Evolutionary conservation across 345 rosid genomes (phyloP).

Genomic region (Syzygium jambos): DNA sequence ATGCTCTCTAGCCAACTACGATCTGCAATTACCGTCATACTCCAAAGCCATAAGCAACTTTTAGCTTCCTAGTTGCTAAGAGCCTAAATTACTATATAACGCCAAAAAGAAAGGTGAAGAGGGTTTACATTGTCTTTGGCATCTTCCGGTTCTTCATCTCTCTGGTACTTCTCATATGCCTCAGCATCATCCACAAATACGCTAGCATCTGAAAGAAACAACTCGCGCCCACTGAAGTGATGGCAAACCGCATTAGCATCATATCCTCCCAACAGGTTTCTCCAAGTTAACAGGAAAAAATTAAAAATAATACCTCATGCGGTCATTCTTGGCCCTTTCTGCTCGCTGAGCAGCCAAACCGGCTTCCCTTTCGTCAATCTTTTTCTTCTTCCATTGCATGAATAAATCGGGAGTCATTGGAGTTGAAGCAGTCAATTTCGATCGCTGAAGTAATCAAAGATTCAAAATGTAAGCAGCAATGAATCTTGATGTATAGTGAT

Average conservation of each 20-base stretch:
- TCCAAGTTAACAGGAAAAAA: not conserved
- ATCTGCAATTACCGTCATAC: not conserved
- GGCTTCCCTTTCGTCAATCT: constrained; percentile 71
- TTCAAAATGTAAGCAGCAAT: not conserved
- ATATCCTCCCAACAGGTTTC: not conserved
- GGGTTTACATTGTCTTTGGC: constrained; percentile 35
- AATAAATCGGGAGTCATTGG: constrained; percentile 88
- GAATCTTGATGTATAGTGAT: not conserved
- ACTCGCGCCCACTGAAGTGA: constrained; percentile 83
- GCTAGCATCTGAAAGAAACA: constrained; percentile 83
- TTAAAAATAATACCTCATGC: constrained; percentile 65
- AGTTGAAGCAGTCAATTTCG: constrained; percentile 53
- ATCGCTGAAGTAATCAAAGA: constrained; percentile 41
- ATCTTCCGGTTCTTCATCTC: constrained; percentile 58
- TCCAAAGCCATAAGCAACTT: not conserved
- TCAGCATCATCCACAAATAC: constrained; percentile 94
- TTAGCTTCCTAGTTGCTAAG: not conserved
- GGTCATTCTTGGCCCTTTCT: constrained; percentile 95
- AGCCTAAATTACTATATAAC: not conserved
- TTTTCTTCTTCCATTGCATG: constrained; percentile 87
- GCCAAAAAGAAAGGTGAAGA: not conserved
- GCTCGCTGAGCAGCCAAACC: constrained; percentile 78
- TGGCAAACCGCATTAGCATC: constrained; percentile 1
- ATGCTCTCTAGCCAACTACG: not conserved
- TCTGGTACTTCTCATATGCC: constrained; percentile 77